phyloP scores from a whole-genome alignment of 164 flowering plant species.

The Sextonia rubra region DNA sequence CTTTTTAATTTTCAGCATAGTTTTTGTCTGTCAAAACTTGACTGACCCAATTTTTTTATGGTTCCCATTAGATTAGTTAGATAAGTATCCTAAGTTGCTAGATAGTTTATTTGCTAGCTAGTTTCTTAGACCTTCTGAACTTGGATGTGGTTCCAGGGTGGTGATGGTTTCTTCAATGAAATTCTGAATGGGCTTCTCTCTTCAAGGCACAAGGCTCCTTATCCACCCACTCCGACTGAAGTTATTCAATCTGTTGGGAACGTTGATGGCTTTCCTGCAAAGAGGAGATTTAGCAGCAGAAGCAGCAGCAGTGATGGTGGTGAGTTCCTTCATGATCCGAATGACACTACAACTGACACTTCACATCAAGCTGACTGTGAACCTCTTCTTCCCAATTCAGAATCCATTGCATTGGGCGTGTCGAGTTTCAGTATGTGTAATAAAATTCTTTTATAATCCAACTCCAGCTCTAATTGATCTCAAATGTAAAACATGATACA shows the following conservation, averaged over 20 bases:
- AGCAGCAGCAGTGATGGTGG: constrained; percentile 2
- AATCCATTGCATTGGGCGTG: constrained; percentile 18
- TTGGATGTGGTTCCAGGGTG: constrained; percentile 55
- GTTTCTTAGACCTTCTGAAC: background rate
- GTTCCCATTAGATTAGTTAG: background rate
- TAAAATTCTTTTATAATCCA: background rate
- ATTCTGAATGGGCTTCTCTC: constrained; percentile 79
- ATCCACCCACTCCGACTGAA: constrained; percentile 74
- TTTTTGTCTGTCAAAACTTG: too few species aligned
- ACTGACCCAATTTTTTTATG: background rate
- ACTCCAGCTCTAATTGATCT: constrained; percentile 11
- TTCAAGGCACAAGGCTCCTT: constrained; percentile 63
- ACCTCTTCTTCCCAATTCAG: constrained; percentile 47
- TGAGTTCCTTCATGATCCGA: constrained; percentile 19
- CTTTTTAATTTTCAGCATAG: too few species aligned
- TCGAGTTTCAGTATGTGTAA: constrained; percentile 38
- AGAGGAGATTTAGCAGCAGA: background rate
- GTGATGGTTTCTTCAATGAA: constrained; percentile 98
- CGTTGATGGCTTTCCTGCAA: constrained; percentile 1
- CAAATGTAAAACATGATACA: constrained; percentile 1
- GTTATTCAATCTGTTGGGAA: constrained; percentile 27
- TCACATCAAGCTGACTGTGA: constrained; percentile 35
- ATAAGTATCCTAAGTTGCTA: background rate
- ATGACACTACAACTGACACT: constrained; percentile 24
- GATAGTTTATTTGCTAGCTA: background rate